These are phyloP conservation scores for Apocynum venetum DNA, from an alignment of 257 asterid species.

Conservation along the genomic window DNA sequence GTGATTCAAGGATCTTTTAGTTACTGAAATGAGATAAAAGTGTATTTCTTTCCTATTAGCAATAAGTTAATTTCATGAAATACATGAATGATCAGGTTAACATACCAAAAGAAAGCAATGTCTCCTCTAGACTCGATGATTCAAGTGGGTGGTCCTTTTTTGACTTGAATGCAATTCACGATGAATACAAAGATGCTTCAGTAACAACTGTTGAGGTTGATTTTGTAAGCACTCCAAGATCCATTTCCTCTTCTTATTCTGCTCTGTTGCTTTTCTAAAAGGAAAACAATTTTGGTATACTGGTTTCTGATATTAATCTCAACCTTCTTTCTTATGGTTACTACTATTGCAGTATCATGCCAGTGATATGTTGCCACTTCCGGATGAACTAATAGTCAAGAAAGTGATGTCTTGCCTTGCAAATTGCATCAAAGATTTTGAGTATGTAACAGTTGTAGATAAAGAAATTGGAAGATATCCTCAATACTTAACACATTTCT, in stretches of 20 bases:
- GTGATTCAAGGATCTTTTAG: neutral
- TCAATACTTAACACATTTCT: constrained; percentile 46
- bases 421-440: constrained; percentile 40
- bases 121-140: constrained; percentile 40
- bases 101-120: constrained; percentile 50
- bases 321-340: neutral
- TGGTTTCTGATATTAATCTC: neutral
- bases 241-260: neutral
- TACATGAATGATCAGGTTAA: constrained; percentile 33
- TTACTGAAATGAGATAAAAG: neutral
- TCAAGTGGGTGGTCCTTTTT: constrained; percentile 55
- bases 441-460: constrained; percentile 43
- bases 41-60: neutral
- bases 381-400: constrained; percentile 48
- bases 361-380: constrained; percentile 46
- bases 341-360: constrained; percentile 52
- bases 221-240: constrained; percentile 32
- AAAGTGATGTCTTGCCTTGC: constrained; percentile 46
- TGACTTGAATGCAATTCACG: constrained; percentile 40
- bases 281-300: neutral
- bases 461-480: constrained; percentile 59
- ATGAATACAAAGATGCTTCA: constrained; percentile 37
- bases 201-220: constrained; percentile 49
- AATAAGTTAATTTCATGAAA: neutral
- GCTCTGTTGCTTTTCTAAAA: neutral